Conservation (phyloP, 2,329 filamentous ascomycete species). For the Penicillium sp. region DNA sequence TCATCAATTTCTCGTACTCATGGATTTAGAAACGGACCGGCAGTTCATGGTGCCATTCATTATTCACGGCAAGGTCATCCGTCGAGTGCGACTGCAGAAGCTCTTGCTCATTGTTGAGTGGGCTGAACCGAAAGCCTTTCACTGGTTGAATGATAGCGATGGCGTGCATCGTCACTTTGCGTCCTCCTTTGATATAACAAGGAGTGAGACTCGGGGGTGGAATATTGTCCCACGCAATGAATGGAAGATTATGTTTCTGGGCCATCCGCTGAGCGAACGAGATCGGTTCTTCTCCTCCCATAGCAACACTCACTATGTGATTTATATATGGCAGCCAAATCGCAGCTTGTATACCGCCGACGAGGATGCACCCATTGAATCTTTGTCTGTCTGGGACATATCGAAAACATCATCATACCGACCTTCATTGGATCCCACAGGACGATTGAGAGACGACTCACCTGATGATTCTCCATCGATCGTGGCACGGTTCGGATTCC, state of each 20-base stretch:
- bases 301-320: slow-evolving; percentile 57
- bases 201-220: slow-evolving; percentile 35
- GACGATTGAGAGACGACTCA: slow-evolving; percentile 33
- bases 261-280: slow-evolving; percentile 53
- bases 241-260: slow-evolving; percentile 60
- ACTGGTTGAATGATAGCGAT: slow-evolving; percentile 53
- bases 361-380: slow-evolving; percentile 58
- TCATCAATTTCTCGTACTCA: slow-evolving; percentile 41
- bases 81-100: slow-evolving; percentile 54
- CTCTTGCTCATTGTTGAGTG: slow-evolving; percentile 63
- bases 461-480: slow-evolving; percentile 43
- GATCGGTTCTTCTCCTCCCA: slow-evolving; percentile 65
- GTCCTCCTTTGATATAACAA: slow-evolving; percentile 55
- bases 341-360: slow-evolving; percentile 53
- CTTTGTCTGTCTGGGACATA: slow-evolving; percentile 61
- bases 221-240: slow-evolving; percentile 54
- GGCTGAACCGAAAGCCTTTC: slow-evolving; percentile 54
- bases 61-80: slow-evolving; percentile 49
- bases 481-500: slow-evolving; percentile 51
- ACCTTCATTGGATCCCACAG: slow-evolving; percentile 51
- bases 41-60: slow-evolving; percentile 54
- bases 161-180: slow-evolving; percentile 59
- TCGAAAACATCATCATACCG: slow-evolving; percentile 49
- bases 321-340: slow-evolving; percentile 62
- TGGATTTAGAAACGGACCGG: slow-evolving; percentile 51